A percentile compares a stretch with the other conserved stretches of the same genome.
These are phyloP conservation scores for Pistacia vera DNA, from an alignment of 345 rosid species.

Conservation along the genomic window DNA sequence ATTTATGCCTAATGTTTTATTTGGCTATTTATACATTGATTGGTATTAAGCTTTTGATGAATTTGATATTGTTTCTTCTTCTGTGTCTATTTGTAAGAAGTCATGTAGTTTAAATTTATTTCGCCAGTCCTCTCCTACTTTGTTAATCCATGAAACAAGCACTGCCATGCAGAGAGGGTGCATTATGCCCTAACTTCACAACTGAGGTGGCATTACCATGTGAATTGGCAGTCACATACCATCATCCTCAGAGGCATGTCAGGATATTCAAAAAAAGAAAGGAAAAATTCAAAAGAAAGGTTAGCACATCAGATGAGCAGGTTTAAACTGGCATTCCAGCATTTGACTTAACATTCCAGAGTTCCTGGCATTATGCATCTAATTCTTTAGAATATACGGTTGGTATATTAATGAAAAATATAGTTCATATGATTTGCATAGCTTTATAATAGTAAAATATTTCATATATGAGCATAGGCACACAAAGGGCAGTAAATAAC, in stretches of 20 bases:
- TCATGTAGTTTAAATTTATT: neutral
- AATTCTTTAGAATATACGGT: no score
- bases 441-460: neutral
- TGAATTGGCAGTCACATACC: neutral
- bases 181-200: neutral
- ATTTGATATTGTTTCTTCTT: neutral
- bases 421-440: neutral
- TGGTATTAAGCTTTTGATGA: no score
- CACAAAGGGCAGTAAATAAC: neutral
- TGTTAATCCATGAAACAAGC: neutral
- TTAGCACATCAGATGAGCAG: neutral
- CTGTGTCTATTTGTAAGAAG: neutral
- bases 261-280: neutral
- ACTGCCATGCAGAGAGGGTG: neutral
- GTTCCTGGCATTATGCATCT: neutral
- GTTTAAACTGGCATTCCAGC: no score
- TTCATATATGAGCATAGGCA: neutral
- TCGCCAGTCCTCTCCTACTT: no score
- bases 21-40: no score
- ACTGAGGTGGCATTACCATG: neutral
- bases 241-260: neutral
- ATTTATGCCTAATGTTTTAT: no score
- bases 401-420: neutral
- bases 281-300: neutral
- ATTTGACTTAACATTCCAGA: neutral